A percentile compares a stretch with the other conserved stretches of the same genome.
Evolutionary conservation across 2,329 filamentous ascomycete genomes (phyloP).

Genomic region (Alternaria gaisen): DNA sequence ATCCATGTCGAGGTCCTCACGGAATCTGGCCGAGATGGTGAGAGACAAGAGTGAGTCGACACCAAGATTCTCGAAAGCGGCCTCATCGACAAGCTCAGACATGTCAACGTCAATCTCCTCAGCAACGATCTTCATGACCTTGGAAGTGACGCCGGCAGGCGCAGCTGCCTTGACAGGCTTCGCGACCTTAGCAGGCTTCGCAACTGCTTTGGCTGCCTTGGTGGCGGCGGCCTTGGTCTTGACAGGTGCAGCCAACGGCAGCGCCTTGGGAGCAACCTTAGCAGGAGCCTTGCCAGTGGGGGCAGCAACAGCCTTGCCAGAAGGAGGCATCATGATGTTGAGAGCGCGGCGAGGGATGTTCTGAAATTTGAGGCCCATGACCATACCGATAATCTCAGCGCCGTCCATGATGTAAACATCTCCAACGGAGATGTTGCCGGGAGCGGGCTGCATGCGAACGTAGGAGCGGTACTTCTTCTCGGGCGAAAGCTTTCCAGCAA

Average conservation of each 20-base stretch:
- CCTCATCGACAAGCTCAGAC: slow-evolving; percentile 66
- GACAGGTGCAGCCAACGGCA: slow-evolving; percentile 48
- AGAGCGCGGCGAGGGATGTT: slow-evolving; percentile 72
- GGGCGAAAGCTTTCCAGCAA: slow-evolving; percentile 61
- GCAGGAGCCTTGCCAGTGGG: slow-evolving; percentile 45
- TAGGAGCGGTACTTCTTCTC: slow-evolving; percentile 67
- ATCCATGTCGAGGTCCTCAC: slow-evolving; percentile 68
- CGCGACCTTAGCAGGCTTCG: slow-evolving; percentile 54
- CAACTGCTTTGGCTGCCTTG: slow-evolving; percentile 60
- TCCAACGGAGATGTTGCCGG: slow-evolving; percentile 64
- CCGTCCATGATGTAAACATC: slow-evolving; percentile 69
- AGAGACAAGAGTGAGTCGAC: slow-evolving; percentile 69
- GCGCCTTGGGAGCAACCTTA: slow-evolving; percentile 46
- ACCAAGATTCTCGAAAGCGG: slow-evolving; percentile 69
- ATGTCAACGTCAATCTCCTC: slow-evolving; percentile 69
- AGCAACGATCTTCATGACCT: slow-evolving; percentile 72
- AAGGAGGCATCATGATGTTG: slow-evolving; percentile 72
- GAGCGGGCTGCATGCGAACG: slow-evolving; percentile 68
- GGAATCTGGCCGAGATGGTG: slow-evolving; percentile 69
- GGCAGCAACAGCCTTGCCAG: slow-evolving; percentile 55
- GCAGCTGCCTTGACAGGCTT: slow-evolving; percentile 58
- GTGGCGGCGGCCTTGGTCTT: slow-evolving; percentile 42
- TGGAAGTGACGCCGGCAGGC: slow-evolving; percentile 57
- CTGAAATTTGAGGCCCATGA: slow-evolving; percentile 72
- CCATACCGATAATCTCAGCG: slow-evolving; percentile 66